Percentiles rank a stretch among this genome's conserved stretches.
Evolutionary conservation across 129 eudicot species (phyloP).

Genomic region (Pittosporum tobira): DNA sequence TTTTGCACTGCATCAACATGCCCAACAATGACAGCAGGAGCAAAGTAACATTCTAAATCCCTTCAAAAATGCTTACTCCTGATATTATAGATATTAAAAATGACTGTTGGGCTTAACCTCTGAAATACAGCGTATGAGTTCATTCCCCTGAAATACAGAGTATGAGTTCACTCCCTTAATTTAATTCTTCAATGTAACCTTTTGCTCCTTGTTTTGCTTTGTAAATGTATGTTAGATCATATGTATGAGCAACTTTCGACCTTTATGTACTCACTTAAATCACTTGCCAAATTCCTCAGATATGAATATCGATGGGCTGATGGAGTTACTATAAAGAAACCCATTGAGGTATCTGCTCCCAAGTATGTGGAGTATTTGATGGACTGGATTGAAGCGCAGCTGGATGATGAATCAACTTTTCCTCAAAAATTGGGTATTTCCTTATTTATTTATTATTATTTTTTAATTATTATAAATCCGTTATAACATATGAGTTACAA

Average conservation of each 20-base stretch:
- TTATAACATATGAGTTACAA: neutral
- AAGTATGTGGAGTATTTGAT: constrained; percentile 53
- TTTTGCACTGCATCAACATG: constrained; percentile 56
- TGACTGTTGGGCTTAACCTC: neutral
- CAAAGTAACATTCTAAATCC: constrained; percentile 41
- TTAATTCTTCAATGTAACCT: neutral
- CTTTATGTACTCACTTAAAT: too few species aligned
- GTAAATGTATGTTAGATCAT: neutral
- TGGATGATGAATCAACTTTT: constrained; percentile 50
- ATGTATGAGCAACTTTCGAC: neutral
- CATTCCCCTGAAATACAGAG: too few species aligned
- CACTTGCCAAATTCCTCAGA: constrained; percentile 17
- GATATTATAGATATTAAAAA: neutral
- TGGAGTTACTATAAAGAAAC: constrained; percentile 61
- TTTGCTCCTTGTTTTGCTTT: neutral
- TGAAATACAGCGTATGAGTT: neutral
- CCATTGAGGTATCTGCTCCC: constrained; percentile 59
- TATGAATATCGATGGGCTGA: constrained; percentile 75
- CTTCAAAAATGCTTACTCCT: constrained; percentile 2
- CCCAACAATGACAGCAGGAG: constrained; percentile 63
- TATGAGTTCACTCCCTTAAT: neutral
- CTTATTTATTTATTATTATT: neutral
- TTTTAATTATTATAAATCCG: too few species aligned
- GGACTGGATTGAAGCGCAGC: constrained; percentile 61
- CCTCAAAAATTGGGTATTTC: constrained; percentile 55